Percentiles rank a stretch among this genome's conserved stretches.
These are phyloP conservation scores for Haplosporangium sp. DNA, from an alignment of 371 early-diverging fungal genomes.

Conservation along the genomic window DNA sequence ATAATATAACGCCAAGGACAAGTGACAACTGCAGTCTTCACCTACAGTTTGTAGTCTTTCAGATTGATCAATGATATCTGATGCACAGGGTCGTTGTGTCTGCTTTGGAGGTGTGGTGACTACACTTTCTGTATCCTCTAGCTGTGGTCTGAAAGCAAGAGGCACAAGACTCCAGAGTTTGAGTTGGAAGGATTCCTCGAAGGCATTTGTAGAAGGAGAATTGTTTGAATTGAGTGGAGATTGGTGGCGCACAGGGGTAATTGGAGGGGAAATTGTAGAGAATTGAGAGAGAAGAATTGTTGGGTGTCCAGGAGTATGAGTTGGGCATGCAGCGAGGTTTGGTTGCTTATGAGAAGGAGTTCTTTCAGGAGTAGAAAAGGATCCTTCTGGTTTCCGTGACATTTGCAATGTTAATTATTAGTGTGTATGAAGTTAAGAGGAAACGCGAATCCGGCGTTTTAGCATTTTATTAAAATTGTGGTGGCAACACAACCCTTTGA, in stretches of 20 bases:
- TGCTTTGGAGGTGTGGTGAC: neutral
- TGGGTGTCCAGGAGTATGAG: slow-evolving; percentile 25
- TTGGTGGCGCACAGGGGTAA: slow-evolving; percentile 28
- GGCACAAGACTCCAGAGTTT: slow-evolving; percentile 31
- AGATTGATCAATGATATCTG: slow-evolving; percentile 12
- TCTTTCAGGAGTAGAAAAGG: slow-evolving; percentile 10
- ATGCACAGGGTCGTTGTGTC: slow-evolving; percentile 6
- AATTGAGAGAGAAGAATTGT: slow-evolving; percentile 21
- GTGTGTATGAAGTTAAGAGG: no score
- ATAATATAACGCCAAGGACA: neutral
- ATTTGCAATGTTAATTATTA: neutral
- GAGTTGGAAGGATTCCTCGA: slow-evolving; percentile 9
- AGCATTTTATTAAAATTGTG: neutral
- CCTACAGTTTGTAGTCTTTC: slow-evolving; percentile 3
- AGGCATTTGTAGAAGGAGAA: neutral
- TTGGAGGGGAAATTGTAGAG: slow-evolving; percentile 10
- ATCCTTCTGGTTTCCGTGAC: slow-evolving; percentile 11
- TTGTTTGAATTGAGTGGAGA: neutral
- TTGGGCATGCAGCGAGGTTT: slow-evolving; percentile 19
- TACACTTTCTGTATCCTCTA: neutral
- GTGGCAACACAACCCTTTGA: neutral
- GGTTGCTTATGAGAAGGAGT: neutral
- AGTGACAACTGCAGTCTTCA: neutral
- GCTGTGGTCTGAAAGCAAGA: slow-evolving; percentile 9
- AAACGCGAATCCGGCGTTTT: no score